Evolutionary conservation across 495 filamentous ascomycete genomes (phyloP).

Genomic region (Xylaria venustula): DNA sequence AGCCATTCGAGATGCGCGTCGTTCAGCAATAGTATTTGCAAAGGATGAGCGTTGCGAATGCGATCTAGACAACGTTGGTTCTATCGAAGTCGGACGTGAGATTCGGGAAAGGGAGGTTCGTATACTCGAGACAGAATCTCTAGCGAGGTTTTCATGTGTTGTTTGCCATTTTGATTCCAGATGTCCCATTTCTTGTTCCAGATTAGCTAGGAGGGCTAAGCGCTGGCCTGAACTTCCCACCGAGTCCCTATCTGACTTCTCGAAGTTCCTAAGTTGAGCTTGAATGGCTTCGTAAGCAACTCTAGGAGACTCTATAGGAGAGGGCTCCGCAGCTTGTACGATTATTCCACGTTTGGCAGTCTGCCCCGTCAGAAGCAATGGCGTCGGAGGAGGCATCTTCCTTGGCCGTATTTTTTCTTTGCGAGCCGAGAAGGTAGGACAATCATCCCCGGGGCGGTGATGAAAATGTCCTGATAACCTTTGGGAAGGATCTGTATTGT

Average conservation of each 20-base stretch:
- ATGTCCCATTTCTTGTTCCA: conserved; percentile 54
- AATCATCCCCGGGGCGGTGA: conserved; percentile 50
- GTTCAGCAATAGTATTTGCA: conserved; percentile 23
- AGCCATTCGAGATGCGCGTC: conserved; percentile 34
- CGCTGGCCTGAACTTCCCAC: conserved; percentile 33
- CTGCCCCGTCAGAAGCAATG: conserved; percentile 39
- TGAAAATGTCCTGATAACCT: conserved; percentile 36
- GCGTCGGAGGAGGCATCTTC: conserved; percentile 49
- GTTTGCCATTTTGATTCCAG: conserved; percentile 52
- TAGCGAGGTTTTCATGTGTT: conserved; percentile 44
- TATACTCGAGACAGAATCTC: conserved; percentile 49
- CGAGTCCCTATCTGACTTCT: conserved; percentile 30
- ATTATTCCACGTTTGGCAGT: conserved; percentile 31
- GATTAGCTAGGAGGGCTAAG: conserved; percentile 46
- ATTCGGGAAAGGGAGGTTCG: conserved; percentile 29
- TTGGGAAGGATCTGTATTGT: not conserved
- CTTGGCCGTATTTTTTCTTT: conserved; percentile 35
- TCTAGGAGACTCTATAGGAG: conserved; percentile 48
- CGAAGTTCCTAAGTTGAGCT: conserved; percentile 47
- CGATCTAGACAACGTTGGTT: conserved; percentile 14
- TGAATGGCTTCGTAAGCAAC: conserved; percentile 49
- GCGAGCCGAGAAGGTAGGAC: conserved; percentile 52
- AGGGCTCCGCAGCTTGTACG: conserved; percentile 36
- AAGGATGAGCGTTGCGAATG: conserved; percentile 26
- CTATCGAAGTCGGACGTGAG: conserved; percentile 29